phyloP scores from a whole-genome alignment of 2,329 filamentous ascomycete genomes.

The Lasiodiplodia citricola region DNA sequence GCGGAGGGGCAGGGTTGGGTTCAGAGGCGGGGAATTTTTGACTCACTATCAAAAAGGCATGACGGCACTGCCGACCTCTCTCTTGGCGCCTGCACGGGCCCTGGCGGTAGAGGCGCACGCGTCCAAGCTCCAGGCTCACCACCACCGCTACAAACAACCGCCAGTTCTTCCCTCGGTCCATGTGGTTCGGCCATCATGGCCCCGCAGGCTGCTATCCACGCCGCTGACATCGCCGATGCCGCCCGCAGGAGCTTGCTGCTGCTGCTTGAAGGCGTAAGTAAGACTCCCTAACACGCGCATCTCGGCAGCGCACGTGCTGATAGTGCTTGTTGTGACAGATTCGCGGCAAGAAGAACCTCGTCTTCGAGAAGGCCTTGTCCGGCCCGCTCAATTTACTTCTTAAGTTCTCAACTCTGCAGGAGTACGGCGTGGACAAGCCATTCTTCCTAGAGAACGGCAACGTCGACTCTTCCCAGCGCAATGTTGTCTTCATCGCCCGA shows the following conservation, averaged over 20 bases:
- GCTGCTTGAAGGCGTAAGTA: constrained; percentile 92
- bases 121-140: constrained; percentile 1
- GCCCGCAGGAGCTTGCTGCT: constrained; percentile 87
- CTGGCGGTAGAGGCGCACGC: background rate
- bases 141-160: constrained; percentile 3
- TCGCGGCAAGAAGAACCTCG: constrained; percentile 97
- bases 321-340: constrained; percentile 64
- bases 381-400: constrained; percentile 89
- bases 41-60: constrained; percentile 14
- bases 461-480: constrained; percentile 90
- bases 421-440: constrained; percentile 97
- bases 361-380: constrained; percentile 88
- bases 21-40: constrained; percentile 17
- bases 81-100: constrained; percentile 14
- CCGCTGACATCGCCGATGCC: constrained; percentile 77
- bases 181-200: constrained; percentile 59
- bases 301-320: background rate
- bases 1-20: constrained; percentile 2
- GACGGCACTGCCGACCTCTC: background rate
- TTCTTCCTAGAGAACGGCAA: constrained; percentile 97
- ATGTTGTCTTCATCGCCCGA: constrained; percentile 90
- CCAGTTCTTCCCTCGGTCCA: background rate
- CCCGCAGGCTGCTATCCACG: constrained; percentile 72
- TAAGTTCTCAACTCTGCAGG: constrained; percentile 93
- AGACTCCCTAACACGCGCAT: constrained; percentile 37